A percentile compares a stretch with the other conserved stretches of the same genome.
Conservation (phyloP, 208 protist genomes). For the Acanthamoeba healyi region DNA sequence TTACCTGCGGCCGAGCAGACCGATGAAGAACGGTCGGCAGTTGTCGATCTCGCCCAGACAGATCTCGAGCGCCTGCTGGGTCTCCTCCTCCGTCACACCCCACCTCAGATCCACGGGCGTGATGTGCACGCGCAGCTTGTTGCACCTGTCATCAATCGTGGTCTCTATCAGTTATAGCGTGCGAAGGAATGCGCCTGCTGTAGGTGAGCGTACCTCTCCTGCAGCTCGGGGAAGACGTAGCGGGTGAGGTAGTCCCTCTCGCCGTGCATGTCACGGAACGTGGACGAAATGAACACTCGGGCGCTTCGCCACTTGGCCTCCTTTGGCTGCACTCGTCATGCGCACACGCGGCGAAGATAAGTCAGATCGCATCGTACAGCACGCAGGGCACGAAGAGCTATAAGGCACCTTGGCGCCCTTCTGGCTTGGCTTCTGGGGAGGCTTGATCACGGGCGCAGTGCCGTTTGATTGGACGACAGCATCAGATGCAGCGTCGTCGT, state of each 20-base stretch:
- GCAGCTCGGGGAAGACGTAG: constrained; percentile 94
- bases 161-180: too few species aligned
- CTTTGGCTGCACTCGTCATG: background rate
- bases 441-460: background rate
- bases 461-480: background rate
- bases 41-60: constrained; percentile 96
- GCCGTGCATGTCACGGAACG: constrained; percentile 97
- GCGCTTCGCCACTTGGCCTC: constrained; percentile 63
- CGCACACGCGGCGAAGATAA: background rate
- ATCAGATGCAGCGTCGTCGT: too few species aligned
- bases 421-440: background rate
- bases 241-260: constrained; percentile 94
- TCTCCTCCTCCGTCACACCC: constrained; percentile 94
- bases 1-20: constrained; percentile 93
- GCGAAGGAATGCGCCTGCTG: background rate
- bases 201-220: constrained; percentile 79
- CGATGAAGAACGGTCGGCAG: constrained; percentile 94
- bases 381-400: background rate
- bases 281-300: constrained; percentile 96
- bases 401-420: background rate
- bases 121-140: constrained; percentile 87
- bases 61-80: constrained; percentile 88
- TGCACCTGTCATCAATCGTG: constrained; percentile 6
- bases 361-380: too few species aligned
- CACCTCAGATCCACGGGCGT: constrained; percentile 96